These are phyloP conservation scores for Ophiostoma sp. DNA, from an alignment of 2,329 filamentous ascomycete genomes.

Conservation along the genomic window DNA sequence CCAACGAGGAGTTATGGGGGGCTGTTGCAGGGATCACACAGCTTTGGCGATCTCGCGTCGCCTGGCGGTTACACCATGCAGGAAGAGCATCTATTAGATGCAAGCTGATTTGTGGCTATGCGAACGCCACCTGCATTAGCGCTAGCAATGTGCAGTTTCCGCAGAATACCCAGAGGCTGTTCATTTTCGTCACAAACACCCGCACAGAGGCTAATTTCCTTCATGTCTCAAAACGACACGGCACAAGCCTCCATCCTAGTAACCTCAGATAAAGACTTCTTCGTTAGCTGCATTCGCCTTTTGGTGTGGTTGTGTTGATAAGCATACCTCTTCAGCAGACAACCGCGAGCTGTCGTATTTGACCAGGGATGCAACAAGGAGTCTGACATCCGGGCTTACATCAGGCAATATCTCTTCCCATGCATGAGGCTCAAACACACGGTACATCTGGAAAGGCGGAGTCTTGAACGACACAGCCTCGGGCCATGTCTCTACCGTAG, in stretches of 20 bases:
- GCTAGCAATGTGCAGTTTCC: no score
- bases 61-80: no score
- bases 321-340: neutral
- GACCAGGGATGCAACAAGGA: slow-evolving; percentile 63
- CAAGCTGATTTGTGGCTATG: no score
- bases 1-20: no score
- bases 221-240: neutral
- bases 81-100: no score
- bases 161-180: no score
- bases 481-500: slow-evolving; percentile 74
- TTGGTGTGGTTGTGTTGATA: neutral
- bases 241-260: neutral
- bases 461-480: slow-evolving; percentile 62
- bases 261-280: neutral
- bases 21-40: no score
- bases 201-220: neutral
- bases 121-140: no score
- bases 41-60: no score
- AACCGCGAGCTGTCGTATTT: slow-evolving; percentile 56
- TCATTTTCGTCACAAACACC: neutral
- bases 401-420: slow-evolving; percentile 68
- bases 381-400: slow-evolving; percentile 52
- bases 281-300: neutral
- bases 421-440: slow-evolving; percentile 58
- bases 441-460: slow-evolving; percentile 88